Conservation (phyloP, 192 early-diverging fungal genomes). For the Coemansia sp. region DNA sequence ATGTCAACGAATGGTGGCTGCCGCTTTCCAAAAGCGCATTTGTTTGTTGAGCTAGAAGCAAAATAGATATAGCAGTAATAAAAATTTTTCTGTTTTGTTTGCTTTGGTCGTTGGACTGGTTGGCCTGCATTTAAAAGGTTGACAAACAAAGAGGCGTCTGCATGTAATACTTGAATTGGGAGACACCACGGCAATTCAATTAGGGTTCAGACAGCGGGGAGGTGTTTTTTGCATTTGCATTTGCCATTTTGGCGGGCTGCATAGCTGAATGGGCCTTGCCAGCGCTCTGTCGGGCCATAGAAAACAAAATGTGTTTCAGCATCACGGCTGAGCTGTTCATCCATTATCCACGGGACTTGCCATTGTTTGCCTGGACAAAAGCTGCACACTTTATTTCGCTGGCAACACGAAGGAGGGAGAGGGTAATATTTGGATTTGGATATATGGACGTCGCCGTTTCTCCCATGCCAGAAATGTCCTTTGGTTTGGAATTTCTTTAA, state of each 20-base stretch:
- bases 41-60: not conserved
- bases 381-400: not conserved
- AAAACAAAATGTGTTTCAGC: too few species aligned
- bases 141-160: slow-evolving; percentile 14
- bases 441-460: not conserved
- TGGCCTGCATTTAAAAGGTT: not conserved
- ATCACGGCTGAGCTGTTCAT: not conserved
- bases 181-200: not conserved
- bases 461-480: not conserved
- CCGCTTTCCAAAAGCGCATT: too few species aligned
- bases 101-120: not conserved
- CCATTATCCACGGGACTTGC: not conserved
- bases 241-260: not conserved
- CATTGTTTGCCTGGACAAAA: not conserved
- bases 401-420: not conserved
- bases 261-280: too few species aligned
- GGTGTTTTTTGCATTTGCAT: not conserved
- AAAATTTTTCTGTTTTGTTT: slow-evolving; percentile 1
- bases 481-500: not conserved
- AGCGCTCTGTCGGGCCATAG: too few species aligned
- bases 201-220: not conserved
- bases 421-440: too few species aligned
- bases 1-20: not conserved
- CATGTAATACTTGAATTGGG: not conserved
- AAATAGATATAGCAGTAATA: not conserved